phyloP scores from a whole-genome alignment of 306 rosid species.

The Trichosanthes truncata region DNA sequence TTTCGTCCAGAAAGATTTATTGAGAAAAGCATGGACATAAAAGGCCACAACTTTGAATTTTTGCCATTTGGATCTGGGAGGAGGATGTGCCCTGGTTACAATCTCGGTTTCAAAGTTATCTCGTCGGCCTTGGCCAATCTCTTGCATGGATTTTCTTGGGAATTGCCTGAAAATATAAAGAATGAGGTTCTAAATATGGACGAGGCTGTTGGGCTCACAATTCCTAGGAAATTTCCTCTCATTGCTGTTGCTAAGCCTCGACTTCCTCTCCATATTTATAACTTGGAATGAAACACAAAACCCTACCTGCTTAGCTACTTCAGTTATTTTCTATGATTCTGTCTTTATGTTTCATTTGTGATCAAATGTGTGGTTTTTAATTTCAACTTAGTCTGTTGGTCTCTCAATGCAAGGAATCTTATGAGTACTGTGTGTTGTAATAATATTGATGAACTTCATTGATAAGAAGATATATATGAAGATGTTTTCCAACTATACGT shows the following conservation, averaged over 20 bases:
- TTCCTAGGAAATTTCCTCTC: conserved; percentile 49
- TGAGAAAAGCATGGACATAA: conserved; percentile 42
- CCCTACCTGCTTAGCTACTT: too few species aligned
- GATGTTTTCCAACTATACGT: too few species aligned
- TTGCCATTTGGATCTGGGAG: conserved; percentile 89
- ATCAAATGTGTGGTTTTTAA: too few species aligned
- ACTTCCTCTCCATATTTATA: conserved; percentile 47
- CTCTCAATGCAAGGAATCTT: too few species aligned
- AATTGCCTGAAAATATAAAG: conserved; percentile 25
- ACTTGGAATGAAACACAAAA: background rate
- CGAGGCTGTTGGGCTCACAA: conserved; percentile 56
- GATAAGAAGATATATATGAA: too few species aligned
- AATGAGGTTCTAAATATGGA: conserved; percentile 58
- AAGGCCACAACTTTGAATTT: conserved; percentile 64
- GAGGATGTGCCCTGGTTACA: conserved; percentile 81
- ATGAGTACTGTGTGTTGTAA: too few species aligned
- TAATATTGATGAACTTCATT: too few species aligned
- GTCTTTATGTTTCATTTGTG: too few species aligned
- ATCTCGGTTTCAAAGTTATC: conserved; percentile 69
- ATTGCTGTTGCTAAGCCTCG: conserved; percentile 36
- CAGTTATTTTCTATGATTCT: too few species aligned
- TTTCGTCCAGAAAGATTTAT: conserved; percentile 63
- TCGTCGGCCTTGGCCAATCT: conserved; percentile 65
- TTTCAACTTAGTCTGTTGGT: too few species aligned
- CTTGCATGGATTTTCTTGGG: conserved; percentile 82